Evolutionary conservation across 2,329 filamentous ascomycete genomes (phyloP).

Genomic region (Exserohilum turcica): DNA sequence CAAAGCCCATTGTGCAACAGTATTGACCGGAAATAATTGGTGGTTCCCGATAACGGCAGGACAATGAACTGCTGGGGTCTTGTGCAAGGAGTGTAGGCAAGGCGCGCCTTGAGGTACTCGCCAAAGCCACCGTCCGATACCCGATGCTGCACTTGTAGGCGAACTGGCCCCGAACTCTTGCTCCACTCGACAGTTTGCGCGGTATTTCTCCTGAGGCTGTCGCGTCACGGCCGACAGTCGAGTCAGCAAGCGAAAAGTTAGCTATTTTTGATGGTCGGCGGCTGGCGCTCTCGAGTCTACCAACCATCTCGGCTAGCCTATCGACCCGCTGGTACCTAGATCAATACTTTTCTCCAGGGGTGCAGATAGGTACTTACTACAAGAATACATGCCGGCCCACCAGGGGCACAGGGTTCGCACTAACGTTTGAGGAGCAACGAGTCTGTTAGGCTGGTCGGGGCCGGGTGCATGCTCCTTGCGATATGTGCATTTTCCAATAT

Average conservation of each 20-base stretch:
- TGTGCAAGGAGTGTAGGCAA: not conserved
- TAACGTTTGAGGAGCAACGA: slow-evolving; percentile 10
- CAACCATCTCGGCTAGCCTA: slow-evolving; percentile 9
- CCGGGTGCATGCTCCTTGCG: not conserved
- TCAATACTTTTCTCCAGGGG: slow-evolving; percentile 17
- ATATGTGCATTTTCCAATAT: not conserved
- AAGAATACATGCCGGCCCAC: not conserved
- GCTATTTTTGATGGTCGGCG: slow-evolving; percentile 15
- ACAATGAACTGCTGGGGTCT: no score
- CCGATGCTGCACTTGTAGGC: not conserved
- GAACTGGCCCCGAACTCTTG: not conserved
- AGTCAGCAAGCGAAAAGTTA: slow-evolving; percentile 16
- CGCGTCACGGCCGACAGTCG: not conserved
- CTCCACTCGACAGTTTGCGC: not conserved
- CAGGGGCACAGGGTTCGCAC: slow-evolving; percentile 4
- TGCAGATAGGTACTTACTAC: not conserved
- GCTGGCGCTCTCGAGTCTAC: slow-evolving; percentile 7
- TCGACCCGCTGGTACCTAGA: slow-evolving; percentile 17
- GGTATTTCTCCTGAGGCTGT: slow-evolving; percentile 1
- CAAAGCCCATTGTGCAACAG: not conserved
- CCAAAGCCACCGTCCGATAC: not conserved
- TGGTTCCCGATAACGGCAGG: not conserved
- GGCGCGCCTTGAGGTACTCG: not conserved
- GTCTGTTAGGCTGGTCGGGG: slow-evolving; percentile 1
- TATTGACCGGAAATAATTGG: not conserved